Conservation (phyloP, 2,329 filamentous ascomycete genomes). For the Hypoxylon sp. region DNA sequence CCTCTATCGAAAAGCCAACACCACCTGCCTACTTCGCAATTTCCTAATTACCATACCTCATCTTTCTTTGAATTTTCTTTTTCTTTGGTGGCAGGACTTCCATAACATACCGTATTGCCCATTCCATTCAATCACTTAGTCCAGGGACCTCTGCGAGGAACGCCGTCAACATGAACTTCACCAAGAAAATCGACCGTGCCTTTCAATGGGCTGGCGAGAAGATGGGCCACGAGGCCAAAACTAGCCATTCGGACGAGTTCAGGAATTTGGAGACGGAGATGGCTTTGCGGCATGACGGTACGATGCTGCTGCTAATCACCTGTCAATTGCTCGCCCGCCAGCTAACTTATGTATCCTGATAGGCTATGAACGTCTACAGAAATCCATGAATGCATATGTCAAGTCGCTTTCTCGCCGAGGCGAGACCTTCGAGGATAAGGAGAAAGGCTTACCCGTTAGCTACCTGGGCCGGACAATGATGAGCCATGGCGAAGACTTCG, state of each 20-base stretch:
- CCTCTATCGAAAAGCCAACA: constrained; percentile 8
- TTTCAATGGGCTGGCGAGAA: constrained; percentile 99
- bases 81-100: constrained; percentile 35
- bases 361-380: constrained; percentile 94
- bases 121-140: constrained; percentile 27
- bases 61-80: constrained; percentile 14
- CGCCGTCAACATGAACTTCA: constrained; percentile 65
- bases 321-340: constrained; percentile 14
- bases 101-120: constrained; percentile 9
- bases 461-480: constrained; percentile 90
- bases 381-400: constrained; percentile 86
- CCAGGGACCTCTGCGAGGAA: constrained; percentile 22
- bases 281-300: constrained; percentile 89
- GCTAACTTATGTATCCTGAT: constrained; percentile 27
- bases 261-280: constrained; percentile 92
- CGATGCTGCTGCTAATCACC: constrained; percentile 50
- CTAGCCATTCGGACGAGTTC: constrained; percentile 90
- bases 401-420: constrained; percentile 89
- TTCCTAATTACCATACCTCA: constrained; percentile 11
- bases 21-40: constrained; percentile 13
- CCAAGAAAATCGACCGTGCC: constrained; percentile 93
- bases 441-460: constrained; percentile 85
- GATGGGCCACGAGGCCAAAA: constrained; percentile 93
- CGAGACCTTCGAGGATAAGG: constrained; percentile 84
- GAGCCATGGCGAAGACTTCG: constrained; percentile 91